Base-by-base conservation (phyloP, 805 yeast species). In the Candida endomychidarum region DNA sequence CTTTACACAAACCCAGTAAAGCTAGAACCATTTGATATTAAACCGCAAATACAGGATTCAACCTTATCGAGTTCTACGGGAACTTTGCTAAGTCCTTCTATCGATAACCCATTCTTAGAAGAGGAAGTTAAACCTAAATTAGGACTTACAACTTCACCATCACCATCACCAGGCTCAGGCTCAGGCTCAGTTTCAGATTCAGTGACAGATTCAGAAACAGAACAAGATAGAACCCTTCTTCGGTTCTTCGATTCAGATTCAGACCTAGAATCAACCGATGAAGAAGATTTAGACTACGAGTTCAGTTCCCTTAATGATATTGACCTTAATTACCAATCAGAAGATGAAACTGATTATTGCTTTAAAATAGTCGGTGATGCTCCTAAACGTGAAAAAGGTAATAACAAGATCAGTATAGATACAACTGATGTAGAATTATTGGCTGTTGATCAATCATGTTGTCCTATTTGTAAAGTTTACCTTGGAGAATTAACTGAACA, bases 401-500 rank as follows among this genome's bases (percentile, higher is more conserved):
- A 27, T 17, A 31, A 35, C 11, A 22, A 40, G 14, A 37, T 47
- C 5, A 32, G 30, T 14, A 41, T 47, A 10, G 48, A 47, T 25
- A 10, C 15, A 3, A 15, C 21, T 5, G 17, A 36, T n/a, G 16
- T 47, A 3, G 50, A 47, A 24, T 30, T 47, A 10, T 18, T 40
- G 14, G 14, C 12, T 4, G 11, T 5, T 9, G 15, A n/a, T 10
- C 23, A 22, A 17, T 6, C 4, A 12, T 45, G 49, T 30, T 47
- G 50, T 39, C 50, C 50, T 15, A n/a, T 41, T 5, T 47, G 50
- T 18, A 28, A 24, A 14, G 48, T 47, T 4, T 37, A 21, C 17
- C 29, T 47, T 8, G 48, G 48, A 3, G 41, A 31, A 7, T 18
- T 47, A 11, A 24, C 29, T 20, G 42, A 33, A 10, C 38, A 33